A percentile compares a stretch with the other conserved stretches of the same genome.
phyloP scores from a whole-genome alignment of 2,329 filamentous ascomycete genomes.

The Neocatenulostroma microsporum region DNA sequence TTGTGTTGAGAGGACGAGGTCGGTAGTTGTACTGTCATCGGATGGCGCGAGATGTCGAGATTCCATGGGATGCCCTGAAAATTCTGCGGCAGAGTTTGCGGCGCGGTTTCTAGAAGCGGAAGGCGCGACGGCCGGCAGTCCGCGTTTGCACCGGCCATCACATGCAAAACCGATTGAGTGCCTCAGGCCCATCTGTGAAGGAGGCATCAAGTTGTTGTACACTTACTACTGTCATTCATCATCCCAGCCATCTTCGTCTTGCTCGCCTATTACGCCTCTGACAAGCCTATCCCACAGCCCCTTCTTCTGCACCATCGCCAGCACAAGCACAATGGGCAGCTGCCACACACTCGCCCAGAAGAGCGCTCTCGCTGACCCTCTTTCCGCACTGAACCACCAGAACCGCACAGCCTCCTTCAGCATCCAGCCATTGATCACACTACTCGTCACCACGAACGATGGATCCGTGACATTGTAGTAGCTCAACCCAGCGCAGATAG shows the following conservation, averaged over 20 bases:
- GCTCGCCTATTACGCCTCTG: constrained; percentile 53
- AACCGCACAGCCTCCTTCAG: constrained; percentile 70
- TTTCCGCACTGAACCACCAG: constrained; percentile 68
- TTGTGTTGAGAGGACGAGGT: no score
- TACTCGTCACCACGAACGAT: constrained; percentile 72
- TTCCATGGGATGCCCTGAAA: no score
- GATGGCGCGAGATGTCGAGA: no score
- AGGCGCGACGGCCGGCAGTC: no score
- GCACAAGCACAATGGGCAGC: constrained; percentile 76
- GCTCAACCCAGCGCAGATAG: constrained; percentile 74
- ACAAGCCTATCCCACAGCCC: constrained; percentile 82
- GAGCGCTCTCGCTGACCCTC: constrained; percentile 70
- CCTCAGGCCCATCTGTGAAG: no score
- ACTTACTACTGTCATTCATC: constrained; percentile 1
- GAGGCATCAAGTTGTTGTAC: no score
- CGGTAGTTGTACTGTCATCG: no score
- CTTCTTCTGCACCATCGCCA: constrained; percentile 89
- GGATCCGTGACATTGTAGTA: constrained; percentile 75
- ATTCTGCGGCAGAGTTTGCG: no score
- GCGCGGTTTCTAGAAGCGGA: no score
- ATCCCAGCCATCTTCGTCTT: constrained; percentile 38
- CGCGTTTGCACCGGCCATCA: no score
- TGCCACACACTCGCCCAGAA: constrained; percentile 99
- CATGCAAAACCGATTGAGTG: no score
- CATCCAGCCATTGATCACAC: constrained; percentile 80